Evolutionary conservation across 2,329 filamentous ascomycete genomes (phyloP).

Genomic region (Epicoccum sorghinum): DNA sequence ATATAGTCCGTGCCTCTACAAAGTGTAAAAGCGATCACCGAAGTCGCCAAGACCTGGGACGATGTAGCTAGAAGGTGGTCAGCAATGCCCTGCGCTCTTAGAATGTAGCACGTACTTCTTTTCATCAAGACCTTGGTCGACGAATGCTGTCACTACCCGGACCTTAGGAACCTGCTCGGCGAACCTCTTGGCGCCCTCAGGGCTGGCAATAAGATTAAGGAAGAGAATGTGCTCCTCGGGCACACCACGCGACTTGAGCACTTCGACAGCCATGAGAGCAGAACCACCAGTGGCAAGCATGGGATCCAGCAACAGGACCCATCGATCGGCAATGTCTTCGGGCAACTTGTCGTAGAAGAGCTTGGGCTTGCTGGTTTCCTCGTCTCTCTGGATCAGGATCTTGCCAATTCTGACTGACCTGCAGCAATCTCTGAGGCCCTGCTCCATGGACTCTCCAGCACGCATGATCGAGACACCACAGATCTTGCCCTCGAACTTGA

Average conservation of each 20-base stretch:
- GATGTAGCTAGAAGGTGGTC: conserved; percentile 73
- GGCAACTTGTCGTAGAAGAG: conserved; percentile 98
- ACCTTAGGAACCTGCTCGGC: conserved; percentile 87
- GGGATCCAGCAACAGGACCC: conserved; percentile 94
- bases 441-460: conserved; percentile 97
- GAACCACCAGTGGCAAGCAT: conserved; percentile 99
- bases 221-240: conserved; percentile 96
- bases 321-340: conserved; percentile 87
- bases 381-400: conserved; percentile 96
- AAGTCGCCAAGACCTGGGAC: conserved; percentile 94
- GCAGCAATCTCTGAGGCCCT: conserved; percentile 94
- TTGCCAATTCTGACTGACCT: conserved; percentile 98
- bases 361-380: conserved; percentile 89
- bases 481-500: conserved; percentile 97
- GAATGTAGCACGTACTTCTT: conserved; percentile 76
- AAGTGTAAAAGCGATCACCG: conserved; percentile 92
- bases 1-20: conserved; percentile 57
- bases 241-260: conserved; percentile 86
- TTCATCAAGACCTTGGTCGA: conserved; percentile 94
- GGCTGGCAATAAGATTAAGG: conserved; percentile 96
- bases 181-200: conserved; percentile 88
- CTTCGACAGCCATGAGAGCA: conserved; percentile 95
- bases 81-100: conserved; percentile 2
- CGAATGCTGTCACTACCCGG: conserved; percentile 91
- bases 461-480: conserved; percentile 99